phyloP scores from a whole-genome alignment of 805 yeast species.

The Pichia scutulata region DNA sequence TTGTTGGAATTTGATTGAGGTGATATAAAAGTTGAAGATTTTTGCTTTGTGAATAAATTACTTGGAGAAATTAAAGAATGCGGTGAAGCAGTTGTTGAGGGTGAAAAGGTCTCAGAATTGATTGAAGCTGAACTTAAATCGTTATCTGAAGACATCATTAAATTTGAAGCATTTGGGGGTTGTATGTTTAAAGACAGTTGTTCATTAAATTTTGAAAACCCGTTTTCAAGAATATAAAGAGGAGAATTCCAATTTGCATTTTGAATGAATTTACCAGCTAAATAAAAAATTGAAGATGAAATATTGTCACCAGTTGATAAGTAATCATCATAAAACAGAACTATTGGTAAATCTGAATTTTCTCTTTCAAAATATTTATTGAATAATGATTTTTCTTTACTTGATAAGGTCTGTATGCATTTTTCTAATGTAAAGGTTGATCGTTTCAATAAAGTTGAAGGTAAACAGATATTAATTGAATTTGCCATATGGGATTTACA shows the following conservation, averaged over 20 bases:
- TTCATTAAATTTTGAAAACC: conserved; percentile 32
- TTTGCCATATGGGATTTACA: conserved; percentile 47
- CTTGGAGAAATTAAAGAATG: conserved; percentile 15
- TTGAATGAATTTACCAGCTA: conserved; percentile 41
- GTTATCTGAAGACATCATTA: background rate
- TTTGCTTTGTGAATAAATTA: background rate
- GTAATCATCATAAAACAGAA: conserved; percentile 46
- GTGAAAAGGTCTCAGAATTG: conserved; percentile 10
- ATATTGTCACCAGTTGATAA: conserved; percentile 26
- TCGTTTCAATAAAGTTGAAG: conserved; percentile 81
- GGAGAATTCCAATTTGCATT: conserved; percentile 33
- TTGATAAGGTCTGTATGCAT: conserved; percentile 54
- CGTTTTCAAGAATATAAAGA: conserved; percentile 35
- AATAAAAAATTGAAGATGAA: conserved; percentile 35
- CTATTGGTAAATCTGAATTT: conserved; percentile 29
- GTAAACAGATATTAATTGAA: conserved; percentile 74
- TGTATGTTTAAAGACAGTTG: background rate
- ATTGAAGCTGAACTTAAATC: conserved; percentile 5
- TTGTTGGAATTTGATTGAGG: conserved; percentile 1
- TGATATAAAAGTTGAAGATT: background rate
- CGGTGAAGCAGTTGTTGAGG: conserved; percentile 13
- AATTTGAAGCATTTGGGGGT: background rate
- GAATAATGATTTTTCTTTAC: conserved; percentile 40
- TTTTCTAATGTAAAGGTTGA: conserved; percentile 58
- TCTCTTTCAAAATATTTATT: conserved; percentile 28